Percentiles rank a stretch among this genome's conserved stretches.
phyloP scores from a whole-genome alignment of 2,329 filamentous ascomycete species.

The Colletotrichum siamense region DNA sequence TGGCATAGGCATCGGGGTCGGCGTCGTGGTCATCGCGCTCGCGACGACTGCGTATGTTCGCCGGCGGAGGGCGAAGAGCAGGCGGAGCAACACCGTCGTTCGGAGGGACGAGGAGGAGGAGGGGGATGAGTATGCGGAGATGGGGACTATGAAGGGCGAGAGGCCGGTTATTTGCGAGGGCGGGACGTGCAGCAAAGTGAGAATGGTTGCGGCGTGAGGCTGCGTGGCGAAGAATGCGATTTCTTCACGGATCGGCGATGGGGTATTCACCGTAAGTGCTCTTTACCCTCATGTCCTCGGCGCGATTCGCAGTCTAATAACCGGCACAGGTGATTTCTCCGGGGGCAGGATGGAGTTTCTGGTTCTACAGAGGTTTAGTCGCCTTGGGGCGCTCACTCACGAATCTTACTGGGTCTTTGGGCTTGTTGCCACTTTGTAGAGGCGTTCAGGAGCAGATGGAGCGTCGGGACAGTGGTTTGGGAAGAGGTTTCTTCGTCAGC shows the following conservation, averaged over 20 bases:
- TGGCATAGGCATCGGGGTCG: conserved; percentile 9
- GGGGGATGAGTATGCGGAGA: not conserved
- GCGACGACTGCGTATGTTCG: not conserved
- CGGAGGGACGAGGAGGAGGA: not conserved
- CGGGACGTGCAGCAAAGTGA: not conserved
- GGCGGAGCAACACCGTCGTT: not conserved
- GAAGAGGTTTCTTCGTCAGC: not conserved
- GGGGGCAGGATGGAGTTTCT: not conserved
- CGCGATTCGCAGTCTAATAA: not conserved
- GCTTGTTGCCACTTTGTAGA: not conserved
- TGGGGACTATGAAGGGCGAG: not conserved
- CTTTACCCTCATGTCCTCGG: fast-evolving
- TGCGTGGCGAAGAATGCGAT: not conserved
- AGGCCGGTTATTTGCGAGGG: not conserved
- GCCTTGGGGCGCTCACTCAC: not conserved
- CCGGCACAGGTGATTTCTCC: fast-evolving
- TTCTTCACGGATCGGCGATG: not conserved
- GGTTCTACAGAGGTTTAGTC: not conserved
- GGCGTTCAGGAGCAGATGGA: not conserved
- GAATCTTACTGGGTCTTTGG: not conserved
- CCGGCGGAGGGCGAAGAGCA: not conserved
- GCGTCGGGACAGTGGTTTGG: not conserved
- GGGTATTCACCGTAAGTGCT: not conserved
- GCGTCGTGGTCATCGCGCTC: not conserved
- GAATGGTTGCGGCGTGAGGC: not conserved